Conservation (phyloP, 371 early-diverging fungal genomes). For the Mucor sp. region DNA sequence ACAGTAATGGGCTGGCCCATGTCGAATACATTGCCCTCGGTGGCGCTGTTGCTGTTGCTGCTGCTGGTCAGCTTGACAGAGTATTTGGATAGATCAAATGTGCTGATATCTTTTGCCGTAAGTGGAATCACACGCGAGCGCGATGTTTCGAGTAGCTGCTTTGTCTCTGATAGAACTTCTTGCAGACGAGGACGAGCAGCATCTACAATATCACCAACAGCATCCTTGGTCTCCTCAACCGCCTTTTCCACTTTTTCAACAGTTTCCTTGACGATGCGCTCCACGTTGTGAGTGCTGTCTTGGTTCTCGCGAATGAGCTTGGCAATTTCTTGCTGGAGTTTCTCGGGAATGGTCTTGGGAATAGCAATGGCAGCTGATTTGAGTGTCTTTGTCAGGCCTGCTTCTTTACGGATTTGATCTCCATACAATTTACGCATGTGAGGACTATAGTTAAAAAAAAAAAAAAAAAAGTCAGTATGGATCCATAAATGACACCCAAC, state of each 20-base stretch:
- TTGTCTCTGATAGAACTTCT: conserved; percentile 62
- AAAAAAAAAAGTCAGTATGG: not conserved
- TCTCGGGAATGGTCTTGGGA: conserved; percentile 33
- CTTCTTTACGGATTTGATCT: conserved; percentile 72
- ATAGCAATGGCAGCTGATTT: conserved; percentile 39
- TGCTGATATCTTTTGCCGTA: conserved; percentile 50
- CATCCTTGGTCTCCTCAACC: conserved; percentile 61
- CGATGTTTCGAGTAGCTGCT: conserved; percentile 51
- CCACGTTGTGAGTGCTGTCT: conserved; percentile 53
- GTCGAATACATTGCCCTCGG: conserved; percentile 26
- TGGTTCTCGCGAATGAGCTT: conserved; percentile 41
- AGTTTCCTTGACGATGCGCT: conserved; percentile 60
- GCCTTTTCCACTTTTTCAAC: conserved; percentile 62
- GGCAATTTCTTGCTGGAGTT: conserved; percentile 36
- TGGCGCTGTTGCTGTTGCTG: too few relatives aligned
- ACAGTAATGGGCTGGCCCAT: conserved; percentile 77
- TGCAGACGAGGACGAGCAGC: conserved; percentile 57
- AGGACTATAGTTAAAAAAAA: conserved; percentile 52
- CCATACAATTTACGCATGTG: conserved; percentile 88
- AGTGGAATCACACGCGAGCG: conserved; percentile 45
- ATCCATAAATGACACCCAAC: not conserved
- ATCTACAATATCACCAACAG: conserved; percentile 56
- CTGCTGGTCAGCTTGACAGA: conserved; percentile 29
- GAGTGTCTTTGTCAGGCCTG: conserved; percentile 70
- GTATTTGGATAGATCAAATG: conserved; percentile 55